A percentile compares a stretch with the other conserved stretches of the same genome.
Evolutionary conservation across 2,329 filamentous ascomycete genomes (phyloP).

Genomic region (Curvularia sp.): DNA sequence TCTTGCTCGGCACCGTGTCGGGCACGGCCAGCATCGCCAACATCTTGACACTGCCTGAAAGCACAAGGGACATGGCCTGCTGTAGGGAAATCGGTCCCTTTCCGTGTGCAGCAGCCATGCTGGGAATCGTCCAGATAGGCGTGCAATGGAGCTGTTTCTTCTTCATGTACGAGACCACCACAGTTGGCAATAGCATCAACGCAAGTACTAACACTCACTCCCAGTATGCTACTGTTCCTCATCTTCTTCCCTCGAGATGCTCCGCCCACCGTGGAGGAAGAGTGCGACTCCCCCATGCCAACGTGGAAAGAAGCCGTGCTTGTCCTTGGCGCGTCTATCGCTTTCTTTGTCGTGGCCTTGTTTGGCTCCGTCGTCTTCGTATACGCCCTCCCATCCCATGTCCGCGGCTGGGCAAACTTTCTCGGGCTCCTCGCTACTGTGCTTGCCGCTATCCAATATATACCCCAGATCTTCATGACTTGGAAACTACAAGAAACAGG

Average conservation of each 20-base stretch:
- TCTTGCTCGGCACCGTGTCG: slow-evolving; percentile 90
- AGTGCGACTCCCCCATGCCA: slow-evolving; percentile 43
- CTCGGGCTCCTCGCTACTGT: slow-evolving; percentile 80
- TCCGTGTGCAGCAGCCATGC: slow-evolving; percentile 82
- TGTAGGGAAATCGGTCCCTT: slow-evolving; percentile 82
- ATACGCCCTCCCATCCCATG: slow-evolving; percentile 66
- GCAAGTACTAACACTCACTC: slow-evolving; percentile 50
- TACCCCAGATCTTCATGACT: slow-evolving; percentile 94
- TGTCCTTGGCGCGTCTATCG: slow-evolving; percentile 74
- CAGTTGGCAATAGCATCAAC: not conserved
- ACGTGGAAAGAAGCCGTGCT: slow-evolving; percentile 80
- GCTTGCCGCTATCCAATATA: slow-evolving; percentile 86
- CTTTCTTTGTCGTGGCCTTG: slow-evolving; percentile 77
- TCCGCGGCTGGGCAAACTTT: slow-evolving; percentile 82
- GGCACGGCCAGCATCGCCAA: slow-evolving; percentile 90
- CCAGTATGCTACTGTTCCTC: slow-evolving; percentile 88
- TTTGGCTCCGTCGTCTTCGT: slow-evolving; percentile 71
- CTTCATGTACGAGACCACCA: slow-evolving; percentile 74
- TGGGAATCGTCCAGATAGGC: slow-evolving; percentile 90
- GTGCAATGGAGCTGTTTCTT: slow-evolving; percentile 92
- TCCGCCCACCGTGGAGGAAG: slow-evolving; percentile 34
- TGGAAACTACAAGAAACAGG: slow-evolving; percentile 84
- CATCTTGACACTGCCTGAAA: slow-evolving; percentile 86
- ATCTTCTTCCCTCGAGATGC: slow-evolving; percentile 75
- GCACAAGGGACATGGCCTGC: slow-evolving; percentile 81